phyloP scores from a whole-genome alignment of 2,329 filamentous ascomycete genomes.

The Cladosporium sp. region DNA sequence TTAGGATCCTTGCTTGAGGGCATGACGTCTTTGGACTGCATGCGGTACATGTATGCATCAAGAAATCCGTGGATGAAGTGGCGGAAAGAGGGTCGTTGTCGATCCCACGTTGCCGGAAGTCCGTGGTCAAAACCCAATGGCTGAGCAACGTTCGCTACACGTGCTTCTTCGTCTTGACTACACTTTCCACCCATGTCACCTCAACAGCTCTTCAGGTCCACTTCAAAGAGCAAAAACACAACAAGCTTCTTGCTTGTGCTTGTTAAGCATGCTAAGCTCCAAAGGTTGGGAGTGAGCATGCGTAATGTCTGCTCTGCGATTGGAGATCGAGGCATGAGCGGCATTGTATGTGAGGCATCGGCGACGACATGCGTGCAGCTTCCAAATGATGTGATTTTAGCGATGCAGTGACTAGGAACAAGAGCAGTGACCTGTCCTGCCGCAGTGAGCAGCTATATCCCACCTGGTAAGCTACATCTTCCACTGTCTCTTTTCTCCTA shows the following conservation, averaged over 20 bases:
- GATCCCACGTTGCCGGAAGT: neutral
- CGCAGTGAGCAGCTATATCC: neutral
- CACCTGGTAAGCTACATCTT: neutral
- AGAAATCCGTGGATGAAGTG: no score
- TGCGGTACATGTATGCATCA: no score
- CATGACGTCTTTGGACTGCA: no score
- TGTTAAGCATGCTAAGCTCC: neutral
- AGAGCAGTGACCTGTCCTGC: neutral
- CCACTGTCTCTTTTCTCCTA: neutral
- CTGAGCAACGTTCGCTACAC: conserved; percentile 1
- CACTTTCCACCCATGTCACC: neutral
- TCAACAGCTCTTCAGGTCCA: neutral
- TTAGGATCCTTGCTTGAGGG: no score
- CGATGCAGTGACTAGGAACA: neutral
- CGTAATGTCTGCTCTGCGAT: neutral
- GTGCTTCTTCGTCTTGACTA: neutral
- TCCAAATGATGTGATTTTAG: neutral
- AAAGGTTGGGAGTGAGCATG: neutral
- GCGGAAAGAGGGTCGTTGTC: no score
- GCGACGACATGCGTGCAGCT: neutral
- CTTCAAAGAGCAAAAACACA: neutral
- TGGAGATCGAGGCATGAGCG: neutral
- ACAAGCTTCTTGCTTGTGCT: neutral
- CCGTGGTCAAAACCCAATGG: conserved; percentile 1
- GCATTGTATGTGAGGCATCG: neutral